phyloP scores from a whole-genome alignment of 2,329 filamentous ascomycete genomes.

The Penicillium italicum region DNA sequence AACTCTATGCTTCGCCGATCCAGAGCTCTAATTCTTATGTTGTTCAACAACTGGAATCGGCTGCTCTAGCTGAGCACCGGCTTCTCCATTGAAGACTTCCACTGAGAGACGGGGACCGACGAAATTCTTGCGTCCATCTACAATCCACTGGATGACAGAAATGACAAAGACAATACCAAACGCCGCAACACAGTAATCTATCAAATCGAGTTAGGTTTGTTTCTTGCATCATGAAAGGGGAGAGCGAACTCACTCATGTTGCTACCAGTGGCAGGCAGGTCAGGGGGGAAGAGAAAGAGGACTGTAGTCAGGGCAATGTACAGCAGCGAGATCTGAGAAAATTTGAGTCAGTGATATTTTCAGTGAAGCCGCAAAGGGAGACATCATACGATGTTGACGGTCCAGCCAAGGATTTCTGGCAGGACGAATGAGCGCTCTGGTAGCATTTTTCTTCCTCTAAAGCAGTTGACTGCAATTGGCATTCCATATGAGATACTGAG shows the following conservation, averaged over 20 bases:
- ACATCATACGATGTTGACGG: conserved; percentile 52
- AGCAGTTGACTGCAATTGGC: conserved; percentile 65
- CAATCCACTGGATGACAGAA: conserved; percentile 56
- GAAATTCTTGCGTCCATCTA: conserved; percentile 61
- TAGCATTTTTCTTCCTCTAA: conserved; percentile 63
- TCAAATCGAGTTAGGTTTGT: neutral
- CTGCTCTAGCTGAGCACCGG: conserved; percentile 13
- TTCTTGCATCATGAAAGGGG: neutral
- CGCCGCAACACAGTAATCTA: conserved; percentile 49
- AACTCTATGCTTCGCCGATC: neutral
- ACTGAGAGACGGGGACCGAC: conserved; percentile 51
- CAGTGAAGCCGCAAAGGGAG: neutral
- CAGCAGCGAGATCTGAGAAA: conserved; percentile 51
- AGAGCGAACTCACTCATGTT: conserved; percentile 61
- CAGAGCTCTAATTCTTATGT: conserved; percentile 5
- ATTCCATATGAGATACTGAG: conserved; percentile 71
- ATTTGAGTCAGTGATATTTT: neutral
- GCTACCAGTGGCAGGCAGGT: conserved; percentile 58
- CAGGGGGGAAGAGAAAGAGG: conserved; percentile 70
- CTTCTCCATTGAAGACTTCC: conserved; percentile 28
- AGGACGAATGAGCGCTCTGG: conserved; percentile 60
- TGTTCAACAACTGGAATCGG: conserved; percentile 20
- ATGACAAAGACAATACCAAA: conserved; percentile 58
- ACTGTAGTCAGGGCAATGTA: conserved; percentile 70
- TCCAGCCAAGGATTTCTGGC: conserved; percentile 54